phyloP scores from a whole-genome alignment of 495 filamentous ascomycete genomes.

The Aspergillus ostianus region DNA sequence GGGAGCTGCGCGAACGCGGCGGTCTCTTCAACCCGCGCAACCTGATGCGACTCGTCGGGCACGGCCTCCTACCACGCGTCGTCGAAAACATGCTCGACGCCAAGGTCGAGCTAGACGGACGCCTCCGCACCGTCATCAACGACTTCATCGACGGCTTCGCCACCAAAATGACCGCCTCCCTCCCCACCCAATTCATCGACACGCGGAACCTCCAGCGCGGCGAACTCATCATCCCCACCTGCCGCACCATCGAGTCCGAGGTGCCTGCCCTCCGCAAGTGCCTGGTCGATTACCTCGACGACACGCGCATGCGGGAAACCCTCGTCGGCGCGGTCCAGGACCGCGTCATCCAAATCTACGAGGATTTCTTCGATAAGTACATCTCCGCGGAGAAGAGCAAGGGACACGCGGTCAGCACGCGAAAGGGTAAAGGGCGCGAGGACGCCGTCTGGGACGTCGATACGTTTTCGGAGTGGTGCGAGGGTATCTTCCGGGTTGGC shows the following conservation, averaged over 20 bases:
- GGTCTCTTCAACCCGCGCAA: constrained; percentile 67
- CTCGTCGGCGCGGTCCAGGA: constrained; percentile 61
- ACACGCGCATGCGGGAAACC: constrained; percentile 60
- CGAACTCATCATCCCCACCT: constrained; percentile 38
- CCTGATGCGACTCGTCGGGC: constrained; percentile 57
- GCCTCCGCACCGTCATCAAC: constrained; percentile 73
- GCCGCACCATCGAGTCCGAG: constrained; percentile 52
- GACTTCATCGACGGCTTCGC: constrained; percentile 68
- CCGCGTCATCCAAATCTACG: constrained; percentile 57
- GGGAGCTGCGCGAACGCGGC: constrained; percentile 66
- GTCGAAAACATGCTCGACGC: constrained; percentile 73
- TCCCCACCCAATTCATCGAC: constrained; percentile 45
- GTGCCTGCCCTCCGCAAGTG: constrained; percentile 50
- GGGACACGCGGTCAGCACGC: constrained; percentile 43
- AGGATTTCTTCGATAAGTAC: constrained; percentile 58
- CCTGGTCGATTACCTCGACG: constrained; percentile 58
- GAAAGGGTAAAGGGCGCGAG: constrained; percentile 59
- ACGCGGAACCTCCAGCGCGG: constrained; percentile 36
- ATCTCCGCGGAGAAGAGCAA: constrained; percentile 43
- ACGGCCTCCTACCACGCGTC: constrained; percentile 57
- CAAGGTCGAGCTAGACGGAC: constrained; percentile 76
- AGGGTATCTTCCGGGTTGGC: constrained; percentile 55
- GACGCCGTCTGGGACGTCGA: constrained; percentile 66
- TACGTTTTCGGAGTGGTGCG: constrained; percentile 60
- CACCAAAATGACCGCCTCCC: constrained; percentile 51